A percentile compares a stretch with the other conserved stretches of the same genome.
Conservation (phyloP, 1,284 basidiomycete genomes). For the Fistulinella staudtii region DNA sequence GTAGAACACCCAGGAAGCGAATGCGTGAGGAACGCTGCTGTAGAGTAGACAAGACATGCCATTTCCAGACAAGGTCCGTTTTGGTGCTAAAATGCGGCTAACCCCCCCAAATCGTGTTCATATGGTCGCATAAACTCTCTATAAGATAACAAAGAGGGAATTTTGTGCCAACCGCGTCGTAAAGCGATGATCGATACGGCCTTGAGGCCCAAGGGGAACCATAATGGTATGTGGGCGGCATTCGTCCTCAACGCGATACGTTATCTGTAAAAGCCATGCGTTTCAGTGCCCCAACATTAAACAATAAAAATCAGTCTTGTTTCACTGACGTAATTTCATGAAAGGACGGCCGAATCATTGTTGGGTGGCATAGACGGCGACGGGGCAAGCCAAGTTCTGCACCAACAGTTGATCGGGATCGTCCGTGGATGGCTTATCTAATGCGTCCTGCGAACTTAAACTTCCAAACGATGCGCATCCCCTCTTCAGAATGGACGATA, state of each 20-base stretch:
- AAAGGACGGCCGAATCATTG: neutral
- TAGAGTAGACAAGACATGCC: constrained; percentile 19
- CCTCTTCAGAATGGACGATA: too few relatives aligned
- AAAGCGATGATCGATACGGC: too few relatives aligned
- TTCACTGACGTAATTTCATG: constrained; percentile 4
- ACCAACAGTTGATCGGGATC: too few relatives aligned
- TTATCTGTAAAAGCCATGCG: neutral
- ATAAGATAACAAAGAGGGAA: neutral
- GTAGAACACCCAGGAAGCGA: neutral
- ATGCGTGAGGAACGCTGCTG: constrained; percentile 1
- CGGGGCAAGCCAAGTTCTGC: too few relatives aligned
- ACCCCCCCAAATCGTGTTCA: constrained; percentile 1
- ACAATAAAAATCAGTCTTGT: constrained; percentile 1
- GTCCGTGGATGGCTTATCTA: constrained; percentile 14
- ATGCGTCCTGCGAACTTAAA: constrained; percentile 2
- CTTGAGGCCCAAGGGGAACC: neutral
- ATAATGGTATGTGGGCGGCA: too few relatives aligned
- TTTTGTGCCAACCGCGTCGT: too few relatives aligned
- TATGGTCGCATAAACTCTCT: neutral
- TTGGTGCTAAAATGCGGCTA: constrained; percentile 6
- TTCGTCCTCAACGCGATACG: neutral
- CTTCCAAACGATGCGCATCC: too few relatives aligned
- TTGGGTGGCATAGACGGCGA: too few relatives aligned
- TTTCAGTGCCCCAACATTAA: neutral
- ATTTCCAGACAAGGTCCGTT: constrained; percentile 19